Percentiles rank a stretch among this genome's conserved stretches.
Conservation (phyloP, 306 rosid species). For the Purshia tridentata region DNA sequence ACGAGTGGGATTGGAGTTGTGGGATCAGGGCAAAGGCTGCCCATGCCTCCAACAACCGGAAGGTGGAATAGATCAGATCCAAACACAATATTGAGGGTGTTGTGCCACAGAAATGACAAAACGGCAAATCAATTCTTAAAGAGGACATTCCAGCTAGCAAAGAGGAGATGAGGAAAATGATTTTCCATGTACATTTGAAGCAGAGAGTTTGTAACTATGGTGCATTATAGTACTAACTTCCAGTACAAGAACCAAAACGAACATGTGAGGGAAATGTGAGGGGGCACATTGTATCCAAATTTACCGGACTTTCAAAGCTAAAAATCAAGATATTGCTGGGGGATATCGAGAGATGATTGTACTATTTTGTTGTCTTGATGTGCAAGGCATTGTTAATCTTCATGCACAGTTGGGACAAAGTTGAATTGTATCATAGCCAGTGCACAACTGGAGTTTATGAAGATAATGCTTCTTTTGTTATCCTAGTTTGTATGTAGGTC, state of each 20-base stretch:
- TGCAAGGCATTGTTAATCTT: not conserved
- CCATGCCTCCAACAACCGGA: constrained; percentile 93
- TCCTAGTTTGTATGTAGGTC: no score
- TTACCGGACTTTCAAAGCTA: not conserved
- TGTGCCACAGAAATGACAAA: constrained; percentile 80
- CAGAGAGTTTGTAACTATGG: not conserved
- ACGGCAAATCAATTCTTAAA: constrained; percentile 75
- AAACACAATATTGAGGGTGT: constrained; percentile 79
- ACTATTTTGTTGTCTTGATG: not conserved
- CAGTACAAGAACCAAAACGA: constrained; percentile 1
- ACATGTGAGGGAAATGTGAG: not conserved
- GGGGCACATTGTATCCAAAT: constrained; percentile 17
- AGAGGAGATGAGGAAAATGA: constrained; percentile 58
- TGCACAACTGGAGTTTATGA: not conserved
- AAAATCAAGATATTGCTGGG: not conserved
- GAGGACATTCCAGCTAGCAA: constrained; percentile 76
- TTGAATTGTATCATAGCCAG: not conserved
- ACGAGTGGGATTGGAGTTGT: constrained; percentile 64
- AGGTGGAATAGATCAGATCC: constrained; percentile 86
- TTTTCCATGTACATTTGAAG: constrained; percentile 25
- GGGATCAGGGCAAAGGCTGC: constrained; percentile 61
- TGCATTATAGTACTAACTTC: constrained; percentile 21
- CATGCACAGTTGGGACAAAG: not conserved
- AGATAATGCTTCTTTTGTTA: not conserved
- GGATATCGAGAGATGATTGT: not conserved